These are phyloP conservation scores for Paramecium bursaria DNA, from an alignment of 73 alveolate genomes.

Conservation along the genomic window DNA sequence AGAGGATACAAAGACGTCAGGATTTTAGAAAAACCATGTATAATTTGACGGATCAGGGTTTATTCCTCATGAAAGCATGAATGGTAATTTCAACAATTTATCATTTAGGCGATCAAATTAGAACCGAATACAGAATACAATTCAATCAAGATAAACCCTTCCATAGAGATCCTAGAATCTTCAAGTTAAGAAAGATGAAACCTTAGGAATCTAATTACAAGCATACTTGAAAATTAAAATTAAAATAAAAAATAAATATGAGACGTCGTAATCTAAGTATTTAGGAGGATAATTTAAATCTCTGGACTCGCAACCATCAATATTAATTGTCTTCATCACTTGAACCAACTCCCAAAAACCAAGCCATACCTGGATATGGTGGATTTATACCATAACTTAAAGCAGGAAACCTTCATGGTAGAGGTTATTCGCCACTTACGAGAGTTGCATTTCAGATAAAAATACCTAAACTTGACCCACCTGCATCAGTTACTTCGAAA, in stretches of 20 bases:
- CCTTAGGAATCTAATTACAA: conserved; percentile 40
- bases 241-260: not conserved
- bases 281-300: not conserved
- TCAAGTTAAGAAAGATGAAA: conserved; percentile 55
- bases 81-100: not conserved
- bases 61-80: conserved; percentile 53
- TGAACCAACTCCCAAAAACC: conserved; percentile 58
- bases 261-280: not conserved
- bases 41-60: conserved; percentile 55
- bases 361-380: conserved; percentile 69
- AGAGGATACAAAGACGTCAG: conserved; percentile 36
- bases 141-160: conserved; percentile 47
- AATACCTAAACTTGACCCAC: no score
- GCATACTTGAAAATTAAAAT: conserved; percentile 25
- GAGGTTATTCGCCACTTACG: conserved; percentile 41
- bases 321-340: no score
- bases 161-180: conserved; percentile 23
- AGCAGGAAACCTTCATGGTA: conserved; percentile 44
- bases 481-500: no score
- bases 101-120: conserved; percentile 12
- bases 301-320: no score
- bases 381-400: conserved; percentile 67
- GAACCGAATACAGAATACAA: conserved; percentile 57
- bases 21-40: conserved; percentile 53
- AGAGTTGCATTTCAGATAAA: no score